Percentiles rank a stretch among this genome's conserved stretches.
phyloP scores from a whole-genome alignment of 1,139 yeast species.

The Lodderomyces margitis region DNA sequence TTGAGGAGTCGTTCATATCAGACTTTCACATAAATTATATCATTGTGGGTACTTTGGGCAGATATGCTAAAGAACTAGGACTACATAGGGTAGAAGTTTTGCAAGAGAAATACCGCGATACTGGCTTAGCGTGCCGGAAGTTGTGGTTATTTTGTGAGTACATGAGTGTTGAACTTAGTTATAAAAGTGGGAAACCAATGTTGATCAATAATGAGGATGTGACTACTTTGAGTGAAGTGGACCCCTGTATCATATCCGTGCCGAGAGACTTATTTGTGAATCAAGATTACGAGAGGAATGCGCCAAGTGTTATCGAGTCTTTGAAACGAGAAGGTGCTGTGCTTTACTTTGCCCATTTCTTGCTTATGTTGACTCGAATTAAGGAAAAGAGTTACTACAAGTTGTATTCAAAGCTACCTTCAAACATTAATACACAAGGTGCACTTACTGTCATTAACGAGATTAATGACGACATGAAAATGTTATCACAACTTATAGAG shows the following conservation, averaged over 20 bases:
- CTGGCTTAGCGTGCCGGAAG: constrained; percentile 15
- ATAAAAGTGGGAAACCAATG: constrained; percentile 23
- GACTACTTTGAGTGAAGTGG: constrained; percentile 20
- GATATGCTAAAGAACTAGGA: constrained; percentile 23
- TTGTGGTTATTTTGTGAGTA: constrained; percentile 25
- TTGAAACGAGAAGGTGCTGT: constrained; percentile 9
- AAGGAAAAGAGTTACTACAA: constrained; percentile 19
- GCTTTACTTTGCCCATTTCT: constrained; percentile 17
- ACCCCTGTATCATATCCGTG: constrained; percentile 14
- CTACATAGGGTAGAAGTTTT: constrained; percentile 19
- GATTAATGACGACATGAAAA: constrained; percentile 19
- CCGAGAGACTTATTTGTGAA: constrained; percentile 13
- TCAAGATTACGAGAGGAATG: constrained; percentile 11
- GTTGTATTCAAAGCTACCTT: constrained; percentile 16
- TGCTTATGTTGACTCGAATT: constrained; percentile 21
- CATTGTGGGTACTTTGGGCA: constrained; percentile 21
- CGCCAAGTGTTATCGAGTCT: constrained; percentile 7
- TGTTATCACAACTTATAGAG: constrained; percentile 18
- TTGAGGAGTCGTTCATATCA: constrained; percentile 24
- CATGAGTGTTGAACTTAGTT: constrained; percentile 22
- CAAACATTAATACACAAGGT: constrained; percentile 10
- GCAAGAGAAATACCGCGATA: constrained; percentile 12
- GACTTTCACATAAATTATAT: constrained; percentile 24
- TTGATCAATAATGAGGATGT: constrained; percentile 17
- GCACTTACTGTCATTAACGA: constrained; percentile 11